These are phyloP conservation scores for Hymenochaete sp. DNA, from an alignment of 1,284 basidiomycete genomes.

Conservation along the genomic window DNA sequence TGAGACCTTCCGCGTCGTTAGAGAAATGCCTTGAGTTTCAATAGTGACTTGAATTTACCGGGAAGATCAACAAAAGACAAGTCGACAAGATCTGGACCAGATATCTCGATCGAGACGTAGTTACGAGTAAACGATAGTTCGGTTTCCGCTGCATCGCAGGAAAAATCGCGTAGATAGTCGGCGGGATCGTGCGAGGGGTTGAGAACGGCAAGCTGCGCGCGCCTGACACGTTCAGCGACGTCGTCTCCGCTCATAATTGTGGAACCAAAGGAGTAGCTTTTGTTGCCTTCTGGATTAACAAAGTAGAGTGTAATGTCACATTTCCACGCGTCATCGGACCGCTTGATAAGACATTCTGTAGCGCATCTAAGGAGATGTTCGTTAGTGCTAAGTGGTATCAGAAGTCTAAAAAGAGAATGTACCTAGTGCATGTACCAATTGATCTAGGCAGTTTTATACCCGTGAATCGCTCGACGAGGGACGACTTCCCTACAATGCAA, in stretches of 20 bases:
- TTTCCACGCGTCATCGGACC: slow-evolving; percentile 41
- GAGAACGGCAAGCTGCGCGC: slow-evolving; percentile 68
- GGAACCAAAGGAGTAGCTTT: slow-evolving; percentile 58
- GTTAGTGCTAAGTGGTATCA: slow-evolving; percentile 1
- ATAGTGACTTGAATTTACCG: slow-evolving; percentile 29
- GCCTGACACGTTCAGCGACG: slow-evolving; percentile 58
- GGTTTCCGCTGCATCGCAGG: slow-evolving; percentile 22
- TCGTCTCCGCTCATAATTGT: slow-evolving; percentile 41
- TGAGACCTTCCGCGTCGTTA: slow-evolving; percentile 41
- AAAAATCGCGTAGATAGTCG: slow-evolving; percentile 33
- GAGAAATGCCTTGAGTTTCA: not conserved
- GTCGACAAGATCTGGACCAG: slow-evolving; percentile 58
- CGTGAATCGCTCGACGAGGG: slow-evolving; percentile 66
- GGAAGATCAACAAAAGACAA: slow-evolving; percentile 65
- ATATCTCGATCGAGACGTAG: slow-evolving; percentile 56
- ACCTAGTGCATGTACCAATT: slow-evolving; percentile 60
- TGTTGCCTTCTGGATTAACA: slow-evolving; percentile 37
- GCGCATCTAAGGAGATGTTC: slow-evolving; percentile 44
- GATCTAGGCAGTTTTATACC: slow-evolving; percentile 62
- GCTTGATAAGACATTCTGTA: slow-evolving; percentile 54
- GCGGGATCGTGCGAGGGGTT: slow-evolving; percentile 39
- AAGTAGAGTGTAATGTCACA: slow-evolving; percentile 53
- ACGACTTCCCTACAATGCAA: slow-evolving; percentile 49
- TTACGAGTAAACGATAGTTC: slow-evolving; percentile 54
- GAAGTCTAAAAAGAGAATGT: slow-evolving; percentile 13